Evolutionary conservation across 1,284 basidiomycete species (phyloP), one percentile per base, ranked within the genome.

Genomic region (Puccinia horiana): DNA sequence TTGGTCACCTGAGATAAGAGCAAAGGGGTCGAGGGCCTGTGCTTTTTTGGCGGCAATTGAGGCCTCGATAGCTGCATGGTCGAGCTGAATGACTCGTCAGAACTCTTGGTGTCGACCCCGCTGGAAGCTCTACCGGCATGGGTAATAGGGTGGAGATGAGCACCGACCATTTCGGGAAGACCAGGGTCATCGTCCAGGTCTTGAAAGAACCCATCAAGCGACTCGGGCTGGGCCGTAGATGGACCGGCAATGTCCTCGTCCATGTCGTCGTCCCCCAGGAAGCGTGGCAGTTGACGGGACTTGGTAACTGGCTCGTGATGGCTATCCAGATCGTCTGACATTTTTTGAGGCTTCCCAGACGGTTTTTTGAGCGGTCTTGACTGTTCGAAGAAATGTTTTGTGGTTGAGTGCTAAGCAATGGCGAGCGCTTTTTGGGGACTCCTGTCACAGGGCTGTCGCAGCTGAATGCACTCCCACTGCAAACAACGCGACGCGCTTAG

Each of bases 61-160:
- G 26, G 76, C 76, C 18, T 65, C 76, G 29, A 78, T 78, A 16
- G 76, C 47, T 67, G n/a, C 58, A 69, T 78, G 76, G 44, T 78
- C 63, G 9, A 75, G 52, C 73, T 75, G 47, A 26, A 40, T 29
- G 52, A 18, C 14, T 5, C 11, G 52, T 54, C 52, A 54, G 52
- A 54, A n/a, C 8, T 54, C n/a, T n/a, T n/a, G n/a, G n/a, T n/a
- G n/a, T n/a, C n/a, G n/a, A n/a, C n/a, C n/a, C n/a, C n/a, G n/a
- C n/a, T n/a, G n/a, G n/a, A n/a, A n/a, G n/a, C n/a, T n/a, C n/a
- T n/a, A n/a, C n/a, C n/a, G n/a, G n/a, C n/a, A 8, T 47, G 8
- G 8, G 8, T 47, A 8, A 47, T 47, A 16, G 16, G 44, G 9
- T 47, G 44, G 44, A 16, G 44, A 47, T 47, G 26, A 63, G 14